Conservation (phyloP, 805 yeast species). For the Pichia cabralensis region DNA sequence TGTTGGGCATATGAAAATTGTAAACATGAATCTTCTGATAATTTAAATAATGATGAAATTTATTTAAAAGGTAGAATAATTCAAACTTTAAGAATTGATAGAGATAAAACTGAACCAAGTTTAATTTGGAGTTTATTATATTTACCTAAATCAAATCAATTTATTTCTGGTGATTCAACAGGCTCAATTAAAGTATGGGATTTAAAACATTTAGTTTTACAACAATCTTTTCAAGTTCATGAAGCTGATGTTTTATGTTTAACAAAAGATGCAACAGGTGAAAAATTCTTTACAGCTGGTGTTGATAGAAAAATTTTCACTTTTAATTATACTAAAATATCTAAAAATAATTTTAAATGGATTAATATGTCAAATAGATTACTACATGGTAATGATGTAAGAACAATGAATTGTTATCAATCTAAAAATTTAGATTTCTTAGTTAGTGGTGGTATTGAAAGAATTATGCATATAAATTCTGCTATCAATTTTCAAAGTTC, state of each 20-base stretch:
- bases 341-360: conserved; percentile 48
- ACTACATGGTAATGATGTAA: conserved; percentile 78
- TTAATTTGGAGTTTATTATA: conserved; percentile 80
- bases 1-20: conserved; percentile 53
- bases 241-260: conserved; percentile 85
- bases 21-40: conserved; percentile 3
- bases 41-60: not conserved
- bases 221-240: conserved; percentile 75
- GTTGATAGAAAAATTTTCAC: conserved; percentile 86
- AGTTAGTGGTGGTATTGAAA: conserved; percentile 79
- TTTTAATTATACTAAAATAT: conserved; percentile 40
- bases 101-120: conserved; percentile 74
- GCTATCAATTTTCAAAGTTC: conserved; percentile 61
- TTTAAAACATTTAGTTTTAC: conserved; percentile 57
- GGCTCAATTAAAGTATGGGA: conserved; percentile 95
- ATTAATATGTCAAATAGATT: conserved; percentile 64
- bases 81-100: conserved; percentile 86
- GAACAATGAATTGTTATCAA: conserved; percentile 65
- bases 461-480: conserved; percentile 57
- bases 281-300: conserved; percentile 75
- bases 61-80: conserved; percentile 52
- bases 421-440: conserved; percentile 57
- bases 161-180: conserved; percentile 95
- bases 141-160: conserved; percentile 53
- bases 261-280: conserved; percentile 48